Base-by-base conservation (phyloP, 1,139 yeast genomes). In the Petasospora rhodanensis region DNA sequence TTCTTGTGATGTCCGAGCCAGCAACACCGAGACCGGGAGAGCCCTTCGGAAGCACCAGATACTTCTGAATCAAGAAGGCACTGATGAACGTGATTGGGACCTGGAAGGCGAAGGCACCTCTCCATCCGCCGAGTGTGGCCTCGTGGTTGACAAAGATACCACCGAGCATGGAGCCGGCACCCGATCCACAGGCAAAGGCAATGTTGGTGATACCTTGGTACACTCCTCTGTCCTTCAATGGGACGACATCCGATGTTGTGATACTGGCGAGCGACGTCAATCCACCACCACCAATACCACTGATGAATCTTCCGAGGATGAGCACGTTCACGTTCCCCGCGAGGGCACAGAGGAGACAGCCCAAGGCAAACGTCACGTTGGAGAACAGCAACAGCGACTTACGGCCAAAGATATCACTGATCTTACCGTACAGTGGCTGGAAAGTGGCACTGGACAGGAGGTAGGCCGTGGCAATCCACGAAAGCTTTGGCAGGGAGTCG, bases 321-420 rank as follows among this genome's bases (percentile, higher is more conserved):
- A 87, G 67, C 17, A 49, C 33, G 33, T 47, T 45, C 10, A 72
- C 59, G 27, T 56, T 49, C 3, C 50, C 41, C 4, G 76, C 58
- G 2, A 56, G 14, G 12, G 75, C 73, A 50, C 77, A 73, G 32
- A 70, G 53, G 14, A 64, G 42, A 45, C 77, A 70, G 6, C 80
- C 81, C 15, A 70, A 22, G 1, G 68, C 69, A 43, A 75, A 75
- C 19, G 60, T 45, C 7, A 55, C 32, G 34, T 69, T 69, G 43
- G 74, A 70, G 24, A 68, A 51, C 7, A 73, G 42, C 20, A 75
- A 56, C 36, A 70, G 54, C 4, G 56, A 47, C 47, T 72, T 77
- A 46, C 93, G 66, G 15, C 95, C 95, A 54, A 80, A 83, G 27
- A 84, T 81, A 50, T 84, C 95, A n/a, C 86, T 76, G 26, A 84